Evolutionary conservation across 192 early-diverging fungal species (phyloP), one percentile per base, ranked within the genome.

Genomic region (Spizellomyces punctatus): DNA sequence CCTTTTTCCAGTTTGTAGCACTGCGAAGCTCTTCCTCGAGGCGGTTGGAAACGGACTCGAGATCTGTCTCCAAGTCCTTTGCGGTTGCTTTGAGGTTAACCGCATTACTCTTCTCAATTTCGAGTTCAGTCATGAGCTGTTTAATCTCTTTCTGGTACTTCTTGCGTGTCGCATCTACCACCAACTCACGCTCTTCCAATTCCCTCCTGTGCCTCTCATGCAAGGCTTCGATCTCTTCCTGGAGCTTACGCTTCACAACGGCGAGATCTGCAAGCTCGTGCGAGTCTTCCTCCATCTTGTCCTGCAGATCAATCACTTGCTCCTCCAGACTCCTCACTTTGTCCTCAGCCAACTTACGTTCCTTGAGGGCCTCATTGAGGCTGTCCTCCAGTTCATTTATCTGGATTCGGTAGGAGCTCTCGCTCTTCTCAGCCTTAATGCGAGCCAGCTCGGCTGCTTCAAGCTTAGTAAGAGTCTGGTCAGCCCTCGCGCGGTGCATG

Each of bases 91-190:
- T 91, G 74, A 93, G 81, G 43, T 81, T 82, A 36, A 92, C 73
- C 47, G 82, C 58, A 46, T 69, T 73, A 43, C 54, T 63, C 64
- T 84, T 87, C 77, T 92, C 93, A 4, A 83, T 73, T 64, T 96
- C 93, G 57, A 95, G 83, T 77, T 96, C 95, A 8, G 82, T 77
- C 65, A 89, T 84, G 55, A 94, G 83, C 54, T 89, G 85, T 64
- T 93, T 89, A 21, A 95, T 80, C 82, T 96, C 93, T 68, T 88
- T 91, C 72, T 93, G 91, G 75, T 93, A 95, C 77, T 91, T 95
- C 63, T 85, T 89, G 10, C 90, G 87, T 58, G 89, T 82, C 63
- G 81, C 80, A n/a, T 94, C 92, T 14, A 94, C 81, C 8, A 87
- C 77, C 27, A 77, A 78, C 50, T 91, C 91, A 46, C 87, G 86